phyloP scores from a whole-genome alignment of 805 yeast genomes.

The Yarrowia porcina region DNA sequence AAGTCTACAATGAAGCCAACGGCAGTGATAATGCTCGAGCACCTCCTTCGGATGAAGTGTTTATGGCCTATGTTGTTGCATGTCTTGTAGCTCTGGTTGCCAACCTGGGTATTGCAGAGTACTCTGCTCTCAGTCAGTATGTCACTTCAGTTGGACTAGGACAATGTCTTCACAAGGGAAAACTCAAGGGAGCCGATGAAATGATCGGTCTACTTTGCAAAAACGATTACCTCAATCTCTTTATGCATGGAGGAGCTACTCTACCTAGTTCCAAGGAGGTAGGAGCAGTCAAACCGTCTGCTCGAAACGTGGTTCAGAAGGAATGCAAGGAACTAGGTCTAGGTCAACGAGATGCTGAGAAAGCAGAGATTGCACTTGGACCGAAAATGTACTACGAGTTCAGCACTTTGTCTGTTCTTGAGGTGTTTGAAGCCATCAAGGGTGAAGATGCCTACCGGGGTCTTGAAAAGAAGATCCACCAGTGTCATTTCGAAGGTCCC shows the following conservation, averaged over 20 bases:
- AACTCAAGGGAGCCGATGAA: background rate
- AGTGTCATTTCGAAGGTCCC: background rate
- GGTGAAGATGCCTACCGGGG: background rate
- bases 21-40: background rate
- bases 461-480: background rate
- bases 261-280: background rate
- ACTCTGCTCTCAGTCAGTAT: background rate
- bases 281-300: background rate
- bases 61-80: conserved; percentile 5
- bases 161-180: conserved; percentile 4
- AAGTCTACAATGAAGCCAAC: background rate
- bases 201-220: background rate
- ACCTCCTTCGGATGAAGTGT: background rate
- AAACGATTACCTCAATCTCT: background rate
- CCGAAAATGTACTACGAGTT: conserved; percentile 21
- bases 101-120: background rate
- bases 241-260: background rate
- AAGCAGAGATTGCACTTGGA: conserved; percentile 1
- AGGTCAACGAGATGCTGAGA: background rate
- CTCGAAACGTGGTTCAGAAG: background rate
- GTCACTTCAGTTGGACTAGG: background rate
- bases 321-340: background rate
- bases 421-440: background rate
- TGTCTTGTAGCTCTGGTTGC: background rate
- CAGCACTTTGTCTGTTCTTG: background rate